Base-by-base conservation (phyloP, 2,329 filamentous ascomycete species). In the Colletotrichum musae region DNA sequence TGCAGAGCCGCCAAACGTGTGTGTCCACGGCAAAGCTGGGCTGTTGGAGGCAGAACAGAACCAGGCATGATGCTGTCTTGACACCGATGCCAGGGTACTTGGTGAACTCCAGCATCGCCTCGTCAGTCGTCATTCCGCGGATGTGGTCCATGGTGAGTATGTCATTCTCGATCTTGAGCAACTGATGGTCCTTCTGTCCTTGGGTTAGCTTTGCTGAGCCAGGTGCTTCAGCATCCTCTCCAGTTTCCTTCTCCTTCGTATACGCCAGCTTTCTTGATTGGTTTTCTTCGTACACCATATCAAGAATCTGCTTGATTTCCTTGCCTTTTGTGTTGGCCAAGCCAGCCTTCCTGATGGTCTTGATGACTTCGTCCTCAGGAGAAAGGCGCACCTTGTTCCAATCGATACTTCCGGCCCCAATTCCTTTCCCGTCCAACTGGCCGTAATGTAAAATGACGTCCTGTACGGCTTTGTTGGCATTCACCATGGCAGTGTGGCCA, bases 291-390 rank as follows among this genome's bases (percentile, higher is more conserved):
- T 92, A 89, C 0, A 94, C 91, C 79, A 90, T 89, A 59, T 94
- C 88, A 9, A 97, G 83, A 43, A 94, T 94, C 16, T 81, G 80
- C 77, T 95, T 94, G 75, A 97, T 93, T 72, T 91, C 85, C 60
- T 87, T 90, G 68, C 89, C 91, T 79, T 95, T 96, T 16, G 85
- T 84, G n/a, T 88, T 86, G 2, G 89, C 91, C 2, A 95, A 82
- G 0, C 94, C 94, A 10, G 93, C 93, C 7, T 82, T 80, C 73
- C 89, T 90, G 75, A 96, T 94, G 0, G 92, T 88, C 58, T 91
- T 81, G 53, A 87, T 88, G n/a, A 96, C 83, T 6, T 92, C 88
- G 47, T 87, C 82, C 5, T 88, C 77, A 1, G 88, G 78, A 2
- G 90, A 88, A 28, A 82, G 78, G 24, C 89, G 87, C 2, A 95